phyloP scores from a whole-genome alignment of 2,329 filamentous ascomycete genomes.

The Diplodia seriata region DNA sequence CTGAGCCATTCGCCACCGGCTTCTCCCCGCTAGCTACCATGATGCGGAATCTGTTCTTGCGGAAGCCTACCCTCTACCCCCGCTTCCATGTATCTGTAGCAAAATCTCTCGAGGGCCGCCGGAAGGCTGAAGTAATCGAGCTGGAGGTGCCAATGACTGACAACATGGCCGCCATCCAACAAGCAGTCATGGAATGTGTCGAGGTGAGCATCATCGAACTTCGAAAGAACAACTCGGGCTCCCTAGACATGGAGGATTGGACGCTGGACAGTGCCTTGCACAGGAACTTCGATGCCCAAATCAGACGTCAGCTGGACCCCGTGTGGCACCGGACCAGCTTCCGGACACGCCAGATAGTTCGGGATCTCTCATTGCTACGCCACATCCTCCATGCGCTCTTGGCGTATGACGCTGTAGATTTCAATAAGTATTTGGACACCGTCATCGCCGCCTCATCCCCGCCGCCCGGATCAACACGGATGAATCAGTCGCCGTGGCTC shows the following conservation, averaged over 20 bases:
- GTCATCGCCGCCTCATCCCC: slow-evolving; percentile 91
- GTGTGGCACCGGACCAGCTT: slow-evolving; percentile 97
- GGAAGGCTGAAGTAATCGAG: slow-evolving; percentile 96
- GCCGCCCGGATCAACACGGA: slow-evolving; percentile 82
- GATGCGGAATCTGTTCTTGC: slow-evolving; percentile 90
- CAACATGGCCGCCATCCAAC: slow-evolving; percentile 90
- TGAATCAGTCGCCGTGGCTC: slow-evolving; percentile 93
- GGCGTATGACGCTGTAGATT: slow-evolving; percentile 86
- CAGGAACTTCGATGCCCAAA: slow-evolving; percentile 87
- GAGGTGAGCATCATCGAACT: slow-evolving; percentile 93
- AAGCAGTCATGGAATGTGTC: slow-evolving; percentile 93
- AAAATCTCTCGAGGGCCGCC: slow-evolving; percentile 85
- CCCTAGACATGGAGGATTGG: slow-evolving; percentile 94
- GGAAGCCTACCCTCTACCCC: slow-evolving; percentile 89
- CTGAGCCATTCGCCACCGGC: slow-evolving; percentile 86
- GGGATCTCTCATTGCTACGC: slow-evolving; percentile 82
- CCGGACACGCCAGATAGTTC: slow-evolving; percentile 93
- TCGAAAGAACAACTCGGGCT: slow-evolving; percentile 83
- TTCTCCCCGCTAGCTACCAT: slow-evolving; percentile 88
- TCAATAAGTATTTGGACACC: slow-evolving; percentile 91
- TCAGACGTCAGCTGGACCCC: slow-evolving; percentile 88
- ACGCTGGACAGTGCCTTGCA: slow-evolving; percentile 91
- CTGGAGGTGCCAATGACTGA: slow-evolving; percentile 96
- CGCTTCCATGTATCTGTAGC: slow-evolving; percentile 92
- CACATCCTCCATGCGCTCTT: slow-evolving; percentile 82